Evolutionary conservation across 2,329 filamentous ascomycete genomes (phyloP).

Genomic region (Nemania serpens): DNA sequence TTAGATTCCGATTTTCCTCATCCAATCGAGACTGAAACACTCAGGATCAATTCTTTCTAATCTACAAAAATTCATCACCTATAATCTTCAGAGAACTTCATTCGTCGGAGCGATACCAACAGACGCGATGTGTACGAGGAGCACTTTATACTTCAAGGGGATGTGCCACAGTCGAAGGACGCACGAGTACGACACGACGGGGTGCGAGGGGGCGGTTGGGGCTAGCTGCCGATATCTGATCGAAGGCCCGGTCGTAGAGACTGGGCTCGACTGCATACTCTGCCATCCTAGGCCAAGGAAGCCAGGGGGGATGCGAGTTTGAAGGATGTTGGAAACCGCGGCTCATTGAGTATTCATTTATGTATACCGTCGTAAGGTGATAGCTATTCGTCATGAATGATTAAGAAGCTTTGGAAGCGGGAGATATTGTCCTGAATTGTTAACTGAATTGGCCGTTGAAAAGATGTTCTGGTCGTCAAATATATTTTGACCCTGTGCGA

Average conservation of each 20-base stretch:
- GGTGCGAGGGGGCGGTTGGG: not conserved
- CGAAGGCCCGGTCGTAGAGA: constrained; percentile 10
- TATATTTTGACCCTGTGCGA: not conserved
- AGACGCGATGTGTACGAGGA: constrained; percentile 16
- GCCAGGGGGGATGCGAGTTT: not conserved
- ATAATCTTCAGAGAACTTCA: not conserved
- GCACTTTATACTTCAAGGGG: constrained; percentile 13
- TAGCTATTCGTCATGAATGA: not conserved
- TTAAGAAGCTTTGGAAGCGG: not conserved
- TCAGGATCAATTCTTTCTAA: not conserved
- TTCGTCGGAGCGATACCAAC: not conserved
- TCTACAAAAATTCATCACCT: not conserved
- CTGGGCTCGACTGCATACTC: constrained; percentile 9
- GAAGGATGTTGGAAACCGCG: not conserved
- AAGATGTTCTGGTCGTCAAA: not conserved
- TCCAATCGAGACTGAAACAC: too few species aligned
- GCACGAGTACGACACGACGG: constrained; percentile 11
- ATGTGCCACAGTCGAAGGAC: constrained; percentile 18
- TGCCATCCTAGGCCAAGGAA: constrained; percentile 10
- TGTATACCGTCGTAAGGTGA: not conserved
- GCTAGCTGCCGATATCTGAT: constrained; percentile 2
- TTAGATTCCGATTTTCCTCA: not conserved
- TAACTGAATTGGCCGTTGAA: not conserved
- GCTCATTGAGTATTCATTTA: not conserved
- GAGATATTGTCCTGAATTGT: not conserved